Conservation (phyloP, 768 basidiomycete species). For the Coprinopsis marcescibilis region DNA sequence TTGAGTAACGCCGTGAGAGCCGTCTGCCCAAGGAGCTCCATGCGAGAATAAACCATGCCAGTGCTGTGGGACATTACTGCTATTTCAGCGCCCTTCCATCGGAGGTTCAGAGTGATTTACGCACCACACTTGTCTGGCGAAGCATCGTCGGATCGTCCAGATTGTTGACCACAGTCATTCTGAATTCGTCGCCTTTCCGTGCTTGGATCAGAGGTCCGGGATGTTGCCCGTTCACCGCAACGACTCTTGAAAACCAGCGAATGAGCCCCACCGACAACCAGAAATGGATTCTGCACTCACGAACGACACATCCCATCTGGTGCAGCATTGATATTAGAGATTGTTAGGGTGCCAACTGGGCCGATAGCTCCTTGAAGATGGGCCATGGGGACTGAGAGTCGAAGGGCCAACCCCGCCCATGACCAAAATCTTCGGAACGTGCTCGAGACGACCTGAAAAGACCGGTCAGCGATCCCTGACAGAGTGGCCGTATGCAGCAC, state of each 20-base stretch:
- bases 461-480: too few relatives aligned
- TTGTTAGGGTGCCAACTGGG: neutral
- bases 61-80: constrained; percentile 25
- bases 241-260: neutral
- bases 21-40: constrained; percentile 35
- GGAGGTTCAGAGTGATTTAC: constrained; percentile 11
- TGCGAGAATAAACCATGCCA: constrained; percentile 39
- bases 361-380: neutral
- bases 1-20: constrained; percentile 32
- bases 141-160: constrained; percentile 46
- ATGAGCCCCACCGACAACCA: neutral
- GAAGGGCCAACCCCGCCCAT: too few relatives aligned
- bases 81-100: neutral
- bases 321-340: neutral
- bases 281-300: neutral
- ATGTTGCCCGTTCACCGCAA: neutral
- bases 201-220: neutral
- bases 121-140: constrained; percentile 44
- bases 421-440: too few relatives aligned
- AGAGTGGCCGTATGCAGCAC: too few relatives aligned
- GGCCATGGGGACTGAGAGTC: too few relatives aligned
- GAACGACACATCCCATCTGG: neutral
- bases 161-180: constrained; percentile 41
- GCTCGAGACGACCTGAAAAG: too few relatives aligned
- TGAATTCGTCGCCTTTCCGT: constrained; percentile 30